These are phyloP conservation scores for Metschnikowia rubicola DNA, from an alignment of 805 yeast species.

Conservation along the genomic window DNA sequence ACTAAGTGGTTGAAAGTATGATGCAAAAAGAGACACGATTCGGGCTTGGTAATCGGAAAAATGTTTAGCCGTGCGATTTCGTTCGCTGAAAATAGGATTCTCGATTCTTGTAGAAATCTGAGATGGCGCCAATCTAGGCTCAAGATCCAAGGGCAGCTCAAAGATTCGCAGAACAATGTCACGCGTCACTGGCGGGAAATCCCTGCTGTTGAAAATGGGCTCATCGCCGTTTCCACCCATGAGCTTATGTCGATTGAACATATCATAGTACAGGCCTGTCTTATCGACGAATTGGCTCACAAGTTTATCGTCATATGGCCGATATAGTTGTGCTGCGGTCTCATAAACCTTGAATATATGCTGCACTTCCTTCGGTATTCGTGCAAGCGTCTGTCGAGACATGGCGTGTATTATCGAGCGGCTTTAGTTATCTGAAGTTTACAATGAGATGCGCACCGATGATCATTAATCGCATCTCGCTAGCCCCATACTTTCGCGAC, in stretches of 20 bases:
- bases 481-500: too few species aligned
- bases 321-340: constrained; percentile 12
- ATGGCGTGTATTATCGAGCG: background rate
- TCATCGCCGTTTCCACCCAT: background rate
- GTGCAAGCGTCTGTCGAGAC: constrained; percentile 16
- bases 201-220: constrained; percentile 14
- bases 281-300: constrained; percentile 17
- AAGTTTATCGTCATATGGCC: constrained; percentile 10
- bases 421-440: too few species aligned
- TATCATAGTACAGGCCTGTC: constrained; percentile 18
- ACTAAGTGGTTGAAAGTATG: constrained; percentile 22
- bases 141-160: constrained; percentile 14
- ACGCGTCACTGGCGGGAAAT: constrained; percentile 24
- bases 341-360: constrained; percentile 21
- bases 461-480: too few species aligned
- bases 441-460: too few species aligned
- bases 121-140: constrained; percentile 1
- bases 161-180: constrained; percentile 21
- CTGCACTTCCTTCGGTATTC: constrained; percentile 23
- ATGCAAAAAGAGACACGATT: constrained; percentile 25
- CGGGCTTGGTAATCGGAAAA: constrained; percentile 25
- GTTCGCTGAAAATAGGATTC: constrained; percentile 10
- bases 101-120: background rate
- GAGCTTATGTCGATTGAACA: constrained; percentile 23
- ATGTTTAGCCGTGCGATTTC: constrained; percentile 14